Conservation (phyloP, 169 alveolate genomes). For the Sarcocystis neurona region DNA sequence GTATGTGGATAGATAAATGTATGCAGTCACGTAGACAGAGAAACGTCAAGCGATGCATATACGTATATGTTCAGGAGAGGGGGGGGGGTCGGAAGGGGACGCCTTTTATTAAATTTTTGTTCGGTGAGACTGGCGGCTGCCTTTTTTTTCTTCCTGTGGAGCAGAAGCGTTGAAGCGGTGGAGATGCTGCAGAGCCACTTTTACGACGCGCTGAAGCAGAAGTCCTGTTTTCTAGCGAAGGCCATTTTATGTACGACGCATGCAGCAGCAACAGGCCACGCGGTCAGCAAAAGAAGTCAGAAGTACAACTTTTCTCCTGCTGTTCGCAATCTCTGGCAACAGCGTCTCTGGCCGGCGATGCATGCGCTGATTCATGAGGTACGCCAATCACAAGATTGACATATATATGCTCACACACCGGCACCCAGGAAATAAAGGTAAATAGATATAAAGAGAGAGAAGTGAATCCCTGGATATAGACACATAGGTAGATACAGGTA, state of each 20-base stretch:
- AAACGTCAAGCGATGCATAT: too few relatives aligned
- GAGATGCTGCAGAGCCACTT: conserved; percentile 37
- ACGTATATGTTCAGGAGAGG: too few relatives aligned
- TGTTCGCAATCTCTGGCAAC: conserved; percentile 14
- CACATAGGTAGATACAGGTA: too few relatives aligned
- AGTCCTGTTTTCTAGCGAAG: conserved; percentile 13
- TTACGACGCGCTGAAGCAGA: conserved; percentile 44
- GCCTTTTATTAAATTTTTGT: too few relatives aligned
- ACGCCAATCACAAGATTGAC: too few relatives aligned
- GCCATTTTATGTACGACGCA: conserved; percentile 29
- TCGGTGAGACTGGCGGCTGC: background rate
- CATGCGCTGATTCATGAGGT: conserved; percentile 8
- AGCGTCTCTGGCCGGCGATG: conserved; percentile 25
- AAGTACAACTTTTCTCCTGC: background rate
- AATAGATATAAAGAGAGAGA: too few relatives aligned
- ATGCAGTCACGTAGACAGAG: too few relatives aligned
- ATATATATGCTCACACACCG: too few relatives aligned
- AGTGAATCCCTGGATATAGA: too few relatives aligned
- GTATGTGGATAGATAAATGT: too few relatives aligned
- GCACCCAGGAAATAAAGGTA: too few relatives aligned
- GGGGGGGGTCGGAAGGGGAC: too few relatives aligned
- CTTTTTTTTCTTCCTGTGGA: background rate
- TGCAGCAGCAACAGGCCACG: background rate
- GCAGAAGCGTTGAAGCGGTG: conserved; percentile 30
- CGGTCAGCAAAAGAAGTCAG: background rate